Base-by-base conservation (phyloP, 176 grass and related monocot species). In the Musa schizocarpa region DNA sequence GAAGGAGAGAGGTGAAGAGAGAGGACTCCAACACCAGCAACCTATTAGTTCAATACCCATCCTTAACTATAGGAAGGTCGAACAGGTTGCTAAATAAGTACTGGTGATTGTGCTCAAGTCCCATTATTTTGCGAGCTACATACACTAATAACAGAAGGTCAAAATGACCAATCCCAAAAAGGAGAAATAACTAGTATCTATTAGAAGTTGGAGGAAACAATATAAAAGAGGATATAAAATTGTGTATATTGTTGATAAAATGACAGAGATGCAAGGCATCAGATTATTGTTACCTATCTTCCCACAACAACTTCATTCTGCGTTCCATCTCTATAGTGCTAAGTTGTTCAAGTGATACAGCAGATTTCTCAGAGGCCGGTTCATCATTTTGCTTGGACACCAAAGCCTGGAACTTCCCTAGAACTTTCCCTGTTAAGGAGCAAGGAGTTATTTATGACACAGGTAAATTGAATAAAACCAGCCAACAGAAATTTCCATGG, bases 271-370 rank as follows among this genome's bases (percentile, higher is more conserved):
- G 19, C n/a, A 13, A 24, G 24, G 52, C 72, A 59, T 73, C 64
- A 61, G 16, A 72, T 85, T 16, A 43, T 13, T 79, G 3, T 81
- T 90, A 92, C 94, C 94, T 91, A 72, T 97, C 90, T 78, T 97
- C 93, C 80, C 86, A 68, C 79, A 97, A 88, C 52, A 97, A 84
- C 83, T 97, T 97, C 78, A 97, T 88, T 50, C 94, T 86, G 4
- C 54, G 78, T 54, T 85, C 82, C 77, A 97, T 90, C 81, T 97
- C 94, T 22, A 56, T 82, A 59, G 80, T 62, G 77, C 88, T 93
- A 20, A 97, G 88, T 73, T 97, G 94, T 76, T 97, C 90, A 66
- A 71, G 50, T 79, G 89, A 78, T 57, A 71, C 73, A 77, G 64
- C 77, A 67, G 86, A 65, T 78, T 85, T 93, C 65, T 91, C 94